Evolutionary conservation across 1,284 basidiomycete species (phyloP).

Genomic region (Melampsora americana): DNA sequence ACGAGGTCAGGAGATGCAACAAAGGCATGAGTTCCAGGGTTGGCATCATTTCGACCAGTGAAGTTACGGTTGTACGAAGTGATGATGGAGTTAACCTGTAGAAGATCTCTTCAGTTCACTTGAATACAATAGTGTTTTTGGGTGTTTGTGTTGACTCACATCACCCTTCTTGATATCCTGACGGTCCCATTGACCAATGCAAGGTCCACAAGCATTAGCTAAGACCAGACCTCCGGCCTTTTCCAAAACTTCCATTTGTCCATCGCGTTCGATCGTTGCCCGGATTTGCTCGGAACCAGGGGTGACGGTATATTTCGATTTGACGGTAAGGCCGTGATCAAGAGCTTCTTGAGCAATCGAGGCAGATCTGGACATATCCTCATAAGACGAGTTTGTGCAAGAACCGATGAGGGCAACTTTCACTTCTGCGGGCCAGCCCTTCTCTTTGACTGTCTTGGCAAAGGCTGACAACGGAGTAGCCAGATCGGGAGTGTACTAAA

Average conservation of each 20-base stretch:
- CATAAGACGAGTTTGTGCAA: constrained; percentile 99
- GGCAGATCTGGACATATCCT: constrained; percentile 98
- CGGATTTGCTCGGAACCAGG: constrained; percentile 98
- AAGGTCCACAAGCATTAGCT: constrained; percentile 97
- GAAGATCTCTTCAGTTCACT: constrained; percentile 3
- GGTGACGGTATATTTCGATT: constrained; percentile 95
- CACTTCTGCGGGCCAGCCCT: constrained; percentile 94
- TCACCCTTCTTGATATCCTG: constrained; percentile 94
- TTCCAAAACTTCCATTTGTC: constrained; percentile 84
- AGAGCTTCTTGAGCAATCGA: constrained; percentile 86
- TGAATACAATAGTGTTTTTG: not conserved
- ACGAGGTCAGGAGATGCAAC: constrained; percentile 97
- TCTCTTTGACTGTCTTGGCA: constrained; percentile 84
- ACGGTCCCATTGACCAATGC: constrained; percentile 99
- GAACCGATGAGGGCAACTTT: constrained; percentile 97
- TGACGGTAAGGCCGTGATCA: constrained; percentile 78
- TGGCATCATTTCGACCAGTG: constrained; percentile 98
- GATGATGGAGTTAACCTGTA: constrained; percentile 62
- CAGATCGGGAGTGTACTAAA: constrained; percentile 73
- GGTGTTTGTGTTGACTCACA: constrained; percentile 76
- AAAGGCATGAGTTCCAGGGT: constrained; percentile 97
- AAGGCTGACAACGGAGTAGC: constrained; percentile 78
- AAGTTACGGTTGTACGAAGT: constrained; percentile 99
- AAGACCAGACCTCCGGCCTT: constrained; percentile 85
- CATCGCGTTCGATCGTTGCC: constrained; percentile 94